Evolutionary conservation across 805 yeast genomes (phyloP), one percentile per base, ranked within the genome.

Genomic region (Saccharomyces kudriavzevii): DNA sequence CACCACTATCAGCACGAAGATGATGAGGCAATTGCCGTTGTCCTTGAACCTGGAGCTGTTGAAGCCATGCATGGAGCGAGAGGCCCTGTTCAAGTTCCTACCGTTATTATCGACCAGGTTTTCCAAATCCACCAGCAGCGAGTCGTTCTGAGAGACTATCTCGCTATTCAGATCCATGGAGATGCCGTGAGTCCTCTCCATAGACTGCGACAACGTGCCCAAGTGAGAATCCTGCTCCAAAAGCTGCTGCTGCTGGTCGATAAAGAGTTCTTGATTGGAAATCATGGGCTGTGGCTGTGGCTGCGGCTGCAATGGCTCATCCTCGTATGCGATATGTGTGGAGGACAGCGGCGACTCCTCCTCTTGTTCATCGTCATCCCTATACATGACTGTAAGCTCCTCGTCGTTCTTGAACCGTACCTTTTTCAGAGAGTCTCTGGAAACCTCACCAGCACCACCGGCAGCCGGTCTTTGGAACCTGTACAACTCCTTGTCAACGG

Each of bases 11-110:
- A 81, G 62, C 2, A 74, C 67, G 0, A 77, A 57, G 9, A 81
- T 81, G 0, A 77, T 72, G 30, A 73, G 59, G 74, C 84, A 79
- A 31, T 77, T 78, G 0, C 79, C 79, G 57, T 77, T 77, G 53
- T 77, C 78, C 43, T 35, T 35, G 11, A 35, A 35, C 48, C 70
- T 72, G 14, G 80, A 70, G 28, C 70, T 72, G 17, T 66, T 66
- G 51, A 78, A 77, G 28, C 63, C 65, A 5, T 62, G 66, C 49
- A 81, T 59, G 53, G 75, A 69, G 35, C 64, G 64, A 45, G 69
- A 68, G 0, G 83, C 83, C 30, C 74, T 64, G 2, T 62, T 58
- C 13, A 81, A 60, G 40, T 74, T 70, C 35, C 70, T 60, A 26
- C 74, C 76, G n/a, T 77, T 70, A 30, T 66, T 58, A 49, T 74